These are phyloP conservation scores for Xylaria nigripes DNA, from an alignment of 495 filamentous ascomycete species.

Conservation along the genomic window DNA sequence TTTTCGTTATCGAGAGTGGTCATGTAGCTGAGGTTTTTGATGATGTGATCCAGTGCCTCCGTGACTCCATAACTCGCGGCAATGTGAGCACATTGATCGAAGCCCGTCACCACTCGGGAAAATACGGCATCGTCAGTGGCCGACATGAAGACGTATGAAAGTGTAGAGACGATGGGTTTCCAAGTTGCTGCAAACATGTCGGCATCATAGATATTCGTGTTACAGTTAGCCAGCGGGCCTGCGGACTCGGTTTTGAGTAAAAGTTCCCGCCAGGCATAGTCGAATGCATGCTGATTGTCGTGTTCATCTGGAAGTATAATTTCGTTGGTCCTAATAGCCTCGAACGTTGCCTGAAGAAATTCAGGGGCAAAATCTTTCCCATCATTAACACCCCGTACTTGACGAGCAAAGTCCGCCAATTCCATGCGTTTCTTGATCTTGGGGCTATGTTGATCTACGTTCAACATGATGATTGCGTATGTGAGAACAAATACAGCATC, in stretches of 20 bases:
- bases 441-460: constrained; percentile 91
- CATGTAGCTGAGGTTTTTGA: constrained; percentile 82
- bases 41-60: constrained; percentile 83
- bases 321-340: constrained; percentile 84
- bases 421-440: constrained; percentile 90
- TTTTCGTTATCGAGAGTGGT: constrained; percentile 69
- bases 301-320: constrained; percentile 97
- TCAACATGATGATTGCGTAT: constrained; percentile 93
- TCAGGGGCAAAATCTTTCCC: constrained; percentile 77
- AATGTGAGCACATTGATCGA: constrained; percentile 92
- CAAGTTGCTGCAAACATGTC: constrained; percentile 97
- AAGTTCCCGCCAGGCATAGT: constrained; percentile 94
- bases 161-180: constrained; percentile 86
- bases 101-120: constrained; percentile 82
- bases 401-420: constrained; percentile 68
- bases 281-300: constrained; percentile 90
- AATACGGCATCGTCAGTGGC: constrained; percentile 97
- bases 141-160: constrained; percentile 98
- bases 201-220: constrained; percentile 91
- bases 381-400: constrained; percentile 80
- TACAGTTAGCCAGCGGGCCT: constrained; percentile 64
- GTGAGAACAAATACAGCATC: constrained; percentile 87
- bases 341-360: constrained; percentile 81
- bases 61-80: constrained; percentile 76
- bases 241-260: constrained; percentile 74